Percentiles rank a stretch among this genome's conserved stretches.
Evolutionary conservation across 2,329 filamentous ascomycete species (phyloP).

Genomic region (Trichothecium roseum): DNA sequence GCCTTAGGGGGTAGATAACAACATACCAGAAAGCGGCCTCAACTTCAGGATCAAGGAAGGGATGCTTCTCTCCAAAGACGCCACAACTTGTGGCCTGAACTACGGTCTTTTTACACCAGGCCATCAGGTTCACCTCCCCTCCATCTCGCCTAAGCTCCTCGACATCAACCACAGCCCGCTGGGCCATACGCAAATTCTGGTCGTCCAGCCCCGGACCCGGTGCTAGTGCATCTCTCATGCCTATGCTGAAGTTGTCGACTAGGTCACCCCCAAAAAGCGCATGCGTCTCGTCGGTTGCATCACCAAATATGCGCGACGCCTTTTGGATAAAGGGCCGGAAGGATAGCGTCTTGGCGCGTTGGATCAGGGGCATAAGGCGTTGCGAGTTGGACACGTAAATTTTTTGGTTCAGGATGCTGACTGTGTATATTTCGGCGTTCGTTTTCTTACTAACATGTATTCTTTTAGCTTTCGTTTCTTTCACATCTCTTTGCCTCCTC

Average conservation of each 20-base stretch:
- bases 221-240: constrained; percentile 4
- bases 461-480: background rate
- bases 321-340: constrained; percentile 17
- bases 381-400: constrained; percentile 16
- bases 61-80: constrained; percentile 6
- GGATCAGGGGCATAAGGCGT: constrained; percentile 14
- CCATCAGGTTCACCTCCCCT: constrained; percentile 4
- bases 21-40: no score
- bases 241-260: constrained; percentile 4
- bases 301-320: constrained; percentile 4
- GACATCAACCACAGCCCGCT: constrained; percentile 5
- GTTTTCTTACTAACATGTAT: constrained; percentile 5
- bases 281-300: constrained; percentile 6
- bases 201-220: constrained; percentile 9
- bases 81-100: constrained; percentile 8
- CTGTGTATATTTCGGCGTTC: constrained; percentile 15
- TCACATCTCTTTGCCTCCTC: no score
- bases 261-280: constrained; percentile 4
- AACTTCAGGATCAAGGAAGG: no score
- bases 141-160: constrained; percentile 1
- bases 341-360: constrained; percentile 12
- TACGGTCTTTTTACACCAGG: constrained; percentile 5
- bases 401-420: constrained; percentile 15
- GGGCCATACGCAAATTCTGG: constrained; percentile 9
- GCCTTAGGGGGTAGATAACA: no score